phyloP scores from a whole-genome alignment of 352 stramenopile species.

The Globisporangium cystogenes region DNA sequence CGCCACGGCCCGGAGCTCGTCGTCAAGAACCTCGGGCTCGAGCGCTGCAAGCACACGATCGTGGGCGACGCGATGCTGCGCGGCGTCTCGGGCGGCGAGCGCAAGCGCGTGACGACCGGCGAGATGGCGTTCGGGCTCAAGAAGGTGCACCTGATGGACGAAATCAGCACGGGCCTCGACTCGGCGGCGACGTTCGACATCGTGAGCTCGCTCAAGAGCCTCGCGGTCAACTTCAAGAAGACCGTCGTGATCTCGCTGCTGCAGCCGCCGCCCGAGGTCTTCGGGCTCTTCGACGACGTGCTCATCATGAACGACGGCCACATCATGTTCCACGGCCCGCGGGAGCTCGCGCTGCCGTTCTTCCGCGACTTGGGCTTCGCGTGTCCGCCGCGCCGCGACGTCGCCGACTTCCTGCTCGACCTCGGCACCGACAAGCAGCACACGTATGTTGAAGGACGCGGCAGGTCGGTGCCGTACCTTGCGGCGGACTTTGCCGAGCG shows the following conservation, averaged over 20 bases:
- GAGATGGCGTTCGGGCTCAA: conserved; percentile 84
- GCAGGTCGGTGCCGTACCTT: conserved; percentile 16
- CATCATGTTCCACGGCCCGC: conserved; percentile 76
- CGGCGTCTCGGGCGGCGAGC: conserved; percentile 66
- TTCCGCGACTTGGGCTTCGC: conserved; percentile 42
- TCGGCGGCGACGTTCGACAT: conserved; percentile 57
- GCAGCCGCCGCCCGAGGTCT: conserved; percentile 92
- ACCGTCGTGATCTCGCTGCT: conserved; percentile 78
- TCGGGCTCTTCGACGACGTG: conserved; percentile 92
- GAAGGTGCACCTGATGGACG: conserved; percentile 69
- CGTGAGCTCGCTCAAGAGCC: conserved; percentile 31
- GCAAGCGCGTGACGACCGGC: conserved; percentile 68
- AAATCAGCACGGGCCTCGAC: conserved; percentile 65
- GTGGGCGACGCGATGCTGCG: conserved; percentile 58
- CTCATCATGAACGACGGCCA: conserved; percentile 88
- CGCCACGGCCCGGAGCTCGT: conserved; percentile 29
- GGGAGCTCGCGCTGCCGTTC: conserved; percentile 29
- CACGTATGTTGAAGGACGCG: conserved; percentile 20
- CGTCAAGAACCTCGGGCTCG: conserved; percentile 34
- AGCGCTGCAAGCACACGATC: conserved; percentile 51
- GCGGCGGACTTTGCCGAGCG: conserved; percentile 37
- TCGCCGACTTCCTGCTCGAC: conserved; percentile 51
- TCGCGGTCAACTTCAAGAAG: conserved; percentile 41
- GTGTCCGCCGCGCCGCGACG: conserved; percentile 39
- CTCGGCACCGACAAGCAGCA: conserved; percentile 48